Percentiles rank a stretch among this genome's conserved stretches.
phyloP scores from a whole-genome alignment of 2,329 filamentous ascomycete genomes.

The Alternaria burnsii region DNA sequence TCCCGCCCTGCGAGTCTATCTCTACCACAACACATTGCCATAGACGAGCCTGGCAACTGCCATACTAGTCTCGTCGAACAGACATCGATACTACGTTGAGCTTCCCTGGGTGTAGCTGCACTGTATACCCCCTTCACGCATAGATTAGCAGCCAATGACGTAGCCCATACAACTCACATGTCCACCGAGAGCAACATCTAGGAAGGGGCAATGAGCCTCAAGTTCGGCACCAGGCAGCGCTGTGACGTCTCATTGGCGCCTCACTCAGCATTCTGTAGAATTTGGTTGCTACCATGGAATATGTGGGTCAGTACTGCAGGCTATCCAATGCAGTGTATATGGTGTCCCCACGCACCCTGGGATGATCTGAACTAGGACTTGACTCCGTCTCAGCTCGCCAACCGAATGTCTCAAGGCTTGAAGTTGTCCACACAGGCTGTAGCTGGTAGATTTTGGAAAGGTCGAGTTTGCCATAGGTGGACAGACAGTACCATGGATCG shows the following conservation, averaged over 20 bases:
- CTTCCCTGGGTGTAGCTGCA: background rate
- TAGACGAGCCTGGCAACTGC: background rate
- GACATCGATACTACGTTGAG: background rate
- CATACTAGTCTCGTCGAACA: background rate
- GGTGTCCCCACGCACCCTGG: background rate
- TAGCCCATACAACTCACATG: background rate
- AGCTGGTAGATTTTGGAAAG: background rate
- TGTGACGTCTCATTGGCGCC: background rate
- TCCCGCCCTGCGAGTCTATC: constrained; percentile 5
- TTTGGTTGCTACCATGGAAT: background rate
- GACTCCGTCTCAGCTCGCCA: background rate
- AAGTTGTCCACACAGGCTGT: background rate
- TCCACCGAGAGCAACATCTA: background rate
- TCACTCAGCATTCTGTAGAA: background rate
- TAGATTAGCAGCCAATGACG: background rate
- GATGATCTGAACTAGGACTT: background rate
- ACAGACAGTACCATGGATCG: background rate
- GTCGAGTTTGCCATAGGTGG: background rate
- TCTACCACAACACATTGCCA: background rate
- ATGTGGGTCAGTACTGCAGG: background rate
- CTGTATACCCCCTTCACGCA: background rate
- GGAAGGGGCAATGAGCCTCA: background rate
- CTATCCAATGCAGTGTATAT: background rate
- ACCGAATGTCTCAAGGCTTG: background rate
- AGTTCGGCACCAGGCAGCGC: background rate